Evolutionary conservation across 371 early-diverging fungal species (phyloP), one percentile per base, ranked within the genome.

Genomic region (Actinomucor elegans): DNA sequence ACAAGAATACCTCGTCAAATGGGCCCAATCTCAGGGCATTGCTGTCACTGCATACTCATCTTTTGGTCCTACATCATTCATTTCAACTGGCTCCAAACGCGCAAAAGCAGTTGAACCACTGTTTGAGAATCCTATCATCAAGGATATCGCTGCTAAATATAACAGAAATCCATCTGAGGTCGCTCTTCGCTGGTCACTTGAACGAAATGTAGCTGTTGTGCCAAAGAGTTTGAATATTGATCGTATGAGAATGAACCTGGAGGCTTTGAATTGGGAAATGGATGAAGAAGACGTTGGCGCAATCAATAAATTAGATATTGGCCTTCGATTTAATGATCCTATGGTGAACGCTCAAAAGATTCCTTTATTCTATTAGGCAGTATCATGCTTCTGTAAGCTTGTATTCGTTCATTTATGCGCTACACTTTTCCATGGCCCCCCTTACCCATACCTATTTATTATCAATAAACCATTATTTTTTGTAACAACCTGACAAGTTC

Each of bases 1-100:
- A 36, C 87, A 89, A 46, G 52, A 66, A 12, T 66, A 68, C 8
- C 52, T 85, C 12, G 66, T 78, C 48, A 61, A 69, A 42, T 79
- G 51, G 57, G 56, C 37, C 1, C 37, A 37, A 37, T 37, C 37
- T 15, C 37, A 37, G 20, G 7, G 37, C 20, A 37, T 37, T 37
- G 37, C 37, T 1, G 37, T 37, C 37, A 37, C 37, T 37, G 37
- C 37, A 14, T 37, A 37, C 9, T 37, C 37, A 11, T 37, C 37
- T 1, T 37, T 37, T 37, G 37, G 37, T 6, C 37, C 37, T 37
- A 37, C 37, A 3, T 37, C 37, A 34, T 34, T 34, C n/a, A n/a
- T 34, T 4, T n/a, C 34, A 14, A 10, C 23, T 23, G 40, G 24
- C 7, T 23, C 24, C 40, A 40, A 40, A 11, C 20, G 23, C 11